These are phyloP conservation scores for Scleroderma citrinum DNA, from an alignment of 768 basidiomycete genomes.

Conservation along the genomic window DNA sequence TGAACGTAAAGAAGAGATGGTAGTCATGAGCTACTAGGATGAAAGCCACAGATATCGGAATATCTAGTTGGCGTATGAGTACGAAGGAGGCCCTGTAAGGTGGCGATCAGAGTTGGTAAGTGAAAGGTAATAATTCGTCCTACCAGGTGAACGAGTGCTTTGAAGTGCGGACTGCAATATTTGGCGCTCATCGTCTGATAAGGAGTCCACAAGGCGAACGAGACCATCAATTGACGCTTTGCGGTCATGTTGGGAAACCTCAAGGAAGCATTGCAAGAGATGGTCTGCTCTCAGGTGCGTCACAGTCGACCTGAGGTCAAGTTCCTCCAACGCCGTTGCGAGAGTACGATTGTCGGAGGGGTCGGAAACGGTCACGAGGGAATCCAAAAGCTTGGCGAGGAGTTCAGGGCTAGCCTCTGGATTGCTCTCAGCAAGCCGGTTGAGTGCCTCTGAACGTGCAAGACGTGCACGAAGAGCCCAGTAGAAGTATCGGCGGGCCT, in stretches of 20 bases:
- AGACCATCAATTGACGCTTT: slow-evolving; percentile 74
- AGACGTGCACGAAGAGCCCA: slow-evolving; percentile 87
- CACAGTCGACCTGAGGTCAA: slow-evolving; percentile 60
- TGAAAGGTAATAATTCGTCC: slow-evolving; percentile 16
- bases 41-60: neutral
- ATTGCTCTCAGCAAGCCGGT: slow-evolving; percentile 60
- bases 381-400: slow-evolving; percentile 56
- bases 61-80: slow-evolving; percentile 22
- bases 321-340: slow-evolving; percentile 61
- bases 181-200: slow-evolving; percentile 68
- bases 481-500: slow-evolving; percentile 86
- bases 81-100: slow-evolving; percentile 36
- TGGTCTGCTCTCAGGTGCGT: slow-evolving; percentile 65
- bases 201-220: slow-evolving; percentile 61
- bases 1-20: neutral
- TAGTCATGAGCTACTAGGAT: neutral
- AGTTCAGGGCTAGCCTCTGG: slow-evolving; percentile 67
- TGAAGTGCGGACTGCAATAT: slow-evolving; percentile 58
- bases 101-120: slow-evolving; percentile 3
- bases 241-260: slow-evolving; percentile 66
- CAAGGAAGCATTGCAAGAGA: slow-evolving; percentile 59
- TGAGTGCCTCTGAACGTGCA: slow-evolving; percentile 59
- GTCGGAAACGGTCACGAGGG: slow-evolving; percentile 50
- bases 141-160: slow-evolving; percentile 55
- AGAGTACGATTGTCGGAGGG: slow-evolving; percentile 49